Evolutionary conservation across 2,329 filamentous ascomycete species (phyloP).

Genomic region (Aspergillus nomiae): DNA sequence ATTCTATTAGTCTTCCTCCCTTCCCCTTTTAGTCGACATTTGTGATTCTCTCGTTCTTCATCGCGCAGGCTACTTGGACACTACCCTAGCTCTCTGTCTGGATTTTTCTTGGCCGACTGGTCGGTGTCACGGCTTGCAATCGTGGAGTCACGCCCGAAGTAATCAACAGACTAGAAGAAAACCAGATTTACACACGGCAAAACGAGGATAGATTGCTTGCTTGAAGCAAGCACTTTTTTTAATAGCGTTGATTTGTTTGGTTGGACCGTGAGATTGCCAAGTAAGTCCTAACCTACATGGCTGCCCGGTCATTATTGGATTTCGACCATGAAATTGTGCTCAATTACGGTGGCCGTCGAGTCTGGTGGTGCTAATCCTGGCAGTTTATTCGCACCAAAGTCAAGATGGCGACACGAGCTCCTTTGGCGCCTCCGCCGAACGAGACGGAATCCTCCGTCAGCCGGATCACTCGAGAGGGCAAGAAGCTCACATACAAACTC

Average conservation of each 20-base stretch:
- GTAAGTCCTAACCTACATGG: not conserved
- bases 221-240: not conserved
- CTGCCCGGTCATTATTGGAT: not conserved
- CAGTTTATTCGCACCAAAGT: not conserved
- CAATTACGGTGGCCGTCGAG: not conserved
- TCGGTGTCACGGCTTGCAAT: not conserved
- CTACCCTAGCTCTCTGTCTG: not conserved
- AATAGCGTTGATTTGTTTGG: not conserved
- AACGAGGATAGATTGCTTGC: no score
- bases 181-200: not conserved
- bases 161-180: not conserved
- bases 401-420: slow-evolving; percentile 45
- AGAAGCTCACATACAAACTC: slow-evolving; percentile 77
- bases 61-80: not conserved
- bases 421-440: slow-evolving; percentile 48
- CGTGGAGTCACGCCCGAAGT: not conserved
- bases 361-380: not conserved
- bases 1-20: not conserved
- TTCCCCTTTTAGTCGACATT: not conserved
- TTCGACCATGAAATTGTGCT: not conserved
- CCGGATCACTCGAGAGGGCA: slow-evolving; percentile 71
- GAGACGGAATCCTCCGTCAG: slow-evolving; percentile 56
- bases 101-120: not conserved
- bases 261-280: not conserved
- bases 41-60: not conserved